Evolutionary conservation across 306 rosid genomes (phyloP), one percentile per base, ranked within the genome.

Genomic region (Vicia faba): DNA sequence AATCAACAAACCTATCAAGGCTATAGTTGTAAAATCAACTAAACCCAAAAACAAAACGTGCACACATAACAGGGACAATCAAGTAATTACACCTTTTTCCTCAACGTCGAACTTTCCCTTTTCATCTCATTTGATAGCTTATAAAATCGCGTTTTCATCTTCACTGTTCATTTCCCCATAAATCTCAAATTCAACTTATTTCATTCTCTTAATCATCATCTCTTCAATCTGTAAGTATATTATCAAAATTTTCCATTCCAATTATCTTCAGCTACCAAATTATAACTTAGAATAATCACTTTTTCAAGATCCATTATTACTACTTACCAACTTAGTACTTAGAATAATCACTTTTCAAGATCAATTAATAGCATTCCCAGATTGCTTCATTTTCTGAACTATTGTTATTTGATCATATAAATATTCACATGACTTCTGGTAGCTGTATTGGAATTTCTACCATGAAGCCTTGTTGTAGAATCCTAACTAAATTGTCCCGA

Each of bases 381-480:
- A 39, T 46, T 33, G 61, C 62, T 74, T 70, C n/a, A 44, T 61
- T 43, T 66, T 61, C 48, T 55, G 69, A 69, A 71, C 40, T 8
- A 23, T 54, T 78, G 50, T 61, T 78, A 61, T 49, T 71, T 71
- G 60, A 76, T 66, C 59, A 29, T 70, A 82, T 83, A 45, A 80
- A 83, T 13, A 53, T 3, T 4, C 33, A 51, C 19, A 55, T 88
- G 95, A 78, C 75, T 62, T 66, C 78, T 71, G 80, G 88, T 72
- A 64, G 90, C 57, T 84, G 68, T 80, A 53, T 84, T 79, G 93
- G 95, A 77, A 82, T 91, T 75, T 74, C 85, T 36, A 75, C 84
- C 70, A 83, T 91, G 89, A 86, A 76, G 62, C 96, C 96, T 7
- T 84, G 86, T 67, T 66, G 86, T 83, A 91, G 84, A 77, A 77